Conservation (phyloP, 352 stramenopile species). For the Pythium graminicola region DNA sequence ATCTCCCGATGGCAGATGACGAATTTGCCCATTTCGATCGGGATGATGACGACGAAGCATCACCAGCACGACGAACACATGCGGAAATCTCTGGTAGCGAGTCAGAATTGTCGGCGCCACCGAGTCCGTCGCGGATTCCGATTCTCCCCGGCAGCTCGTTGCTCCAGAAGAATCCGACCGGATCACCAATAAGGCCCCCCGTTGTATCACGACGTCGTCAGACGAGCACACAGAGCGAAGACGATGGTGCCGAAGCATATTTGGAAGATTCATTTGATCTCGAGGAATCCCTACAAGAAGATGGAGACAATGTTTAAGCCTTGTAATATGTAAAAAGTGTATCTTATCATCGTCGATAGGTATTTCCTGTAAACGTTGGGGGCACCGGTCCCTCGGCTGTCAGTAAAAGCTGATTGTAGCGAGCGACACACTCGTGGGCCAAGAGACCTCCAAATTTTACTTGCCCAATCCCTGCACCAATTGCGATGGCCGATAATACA, state of each 20-base stretch:
- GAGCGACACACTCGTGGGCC: slow-evolving; percentile 32
- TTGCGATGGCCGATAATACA: slow-evolving; percentile 38
- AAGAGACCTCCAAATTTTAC: slow-evolving; percentile 66
- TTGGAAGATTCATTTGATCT: slow-evolving; percentile 71
- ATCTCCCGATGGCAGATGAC: slow-evolving; percentile 13
- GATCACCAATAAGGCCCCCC: not conserved
- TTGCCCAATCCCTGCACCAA: slow-evolving; percentile 49
- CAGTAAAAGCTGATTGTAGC: slow-evolving; percentile 56
- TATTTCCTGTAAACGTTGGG: slow-evolving; percentile 37
- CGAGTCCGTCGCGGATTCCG: slow-evolving; percentile 17
- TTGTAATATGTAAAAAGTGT: not conserved
- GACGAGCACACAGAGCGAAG: slow-evolving; percentile 16
- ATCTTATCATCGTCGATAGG: slow-evolving; percentile 24
- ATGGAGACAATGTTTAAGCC: slow-evolving; percentile 19
- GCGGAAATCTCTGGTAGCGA: not conserved
- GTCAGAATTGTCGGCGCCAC: slow-evolving; percentile 9
- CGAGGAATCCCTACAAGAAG: slow-evolving; percentile 64
- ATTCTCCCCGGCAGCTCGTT: slow-evolving; percentile 17
- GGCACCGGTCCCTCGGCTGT: slow-evolving; percentile 33
- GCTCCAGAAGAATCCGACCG: not conserved
- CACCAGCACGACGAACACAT: not conserved
- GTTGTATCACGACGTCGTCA: slow-evolving; percentile 5
- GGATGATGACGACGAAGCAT: slow-evolving; percentile 9
- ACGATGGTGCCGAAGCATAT: slow-evolving; percentile 43
- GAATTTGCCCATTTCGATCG: slow-evolving; percentile 26